phyloP scores from a whole-genome alignment of 371 early-diverging fungal genomes.

The Sporodiniella umbellata region DNA sequence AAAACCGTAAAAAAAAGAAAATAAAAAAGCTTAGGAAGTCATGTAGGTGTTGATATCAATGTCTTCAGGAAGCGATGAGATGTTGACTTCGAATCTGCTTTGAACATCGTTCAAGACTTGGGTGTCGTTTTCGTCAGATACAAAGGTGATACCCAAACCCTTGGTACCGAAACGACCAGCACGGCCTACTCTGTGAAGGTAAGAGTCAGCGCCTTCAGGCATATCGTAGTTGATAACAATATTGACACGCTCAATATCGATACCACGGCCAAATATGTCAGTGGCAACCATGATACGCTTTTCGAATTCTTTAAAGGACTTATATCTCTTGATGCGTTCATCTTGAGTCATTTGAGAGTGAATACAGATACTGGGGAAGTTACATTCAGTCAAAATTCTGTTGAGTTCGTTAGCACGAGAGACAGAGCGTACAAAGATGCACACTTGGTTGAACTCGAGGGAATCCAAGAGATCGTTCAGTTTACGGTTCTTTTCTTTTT shows the following conservation, averaged over 20 bases:
- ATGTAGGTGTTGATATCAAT: slow-evolving; percentile 81
- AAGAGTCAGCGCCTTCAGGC: slow-evolving; percentile 91
- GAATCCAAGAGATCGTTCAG: slow-evolving; percentile 91
- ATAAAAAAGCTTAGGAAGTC: slow-evolving; percentile 22
- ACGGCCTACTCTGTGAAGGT: slow-evolving; percentile 98
- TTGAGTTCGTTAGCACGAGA: slow-evolving; percentile 85
- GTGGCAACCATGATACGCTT: slow-evolving; percentile 98
- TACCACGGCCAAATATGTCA: slow-evolving; percentile 98
- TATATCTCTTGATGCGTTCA: slow-evolving; percentile 90
- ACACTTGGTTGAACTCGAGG: slow-evolving; percentile 96
- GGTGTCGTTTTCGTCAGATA: slow-evolving; percentile 87
- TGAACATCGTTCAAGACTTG: slow-evolving; percentile 87
- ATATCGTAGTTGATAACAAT: slow-evolving; percentile 99
- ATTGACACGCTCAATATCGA: slow-evolving; percentile 98
- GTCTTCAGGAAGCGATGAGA: slow-evolving; percentile 83
- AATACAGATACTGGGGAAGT: slow-evolving; percentile 95
- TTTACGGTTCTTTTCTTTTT: slow-evolving; percentile 91
- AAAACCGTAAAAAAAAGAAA: neutral
- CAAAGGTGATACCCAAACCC: slow-evolving; percentile 97
- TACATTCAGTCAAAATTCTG: slow-evolving; percentile 81
- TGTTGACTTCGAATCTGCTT: slow-evolving; percentile 94
- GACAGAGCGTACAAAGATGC: slow-evolving; percentile 97
- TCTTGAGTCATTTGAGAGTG: slow-evolving; percentile 90
- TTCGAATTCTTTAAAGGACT: slow-evolving; percentile 93
- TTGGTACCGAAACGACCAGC: slow-evolving; percentile 99